phyloP scores from a whole-genome alignment of 2,329 filamentous ascomycete species.

The Tolypocladium amazonense region DNA sequence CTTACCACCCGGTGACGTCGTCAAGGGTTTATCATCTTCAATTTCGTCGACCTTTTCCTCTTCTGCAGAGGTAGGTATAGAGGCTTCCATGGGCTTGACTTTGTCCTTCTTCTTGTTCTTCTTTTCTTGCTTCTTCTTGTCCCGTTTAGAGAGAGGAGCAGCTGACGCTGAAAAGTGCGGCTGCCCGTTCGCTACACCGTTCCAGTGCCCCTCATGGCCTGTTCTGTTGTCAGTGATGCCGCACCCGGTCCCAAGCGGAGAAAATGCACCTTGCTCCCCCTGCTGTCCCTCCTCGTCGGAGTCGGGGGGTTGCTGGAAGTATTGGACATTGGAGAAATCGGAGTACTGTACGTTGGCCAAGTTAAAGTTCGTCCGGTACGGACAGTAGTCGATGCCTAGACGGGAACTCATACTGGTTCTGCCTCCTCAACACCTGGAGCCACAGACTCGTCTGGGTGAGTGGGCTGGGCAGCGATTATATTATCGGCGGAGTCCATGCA shows the following conservation, averaged over 20 bases:
- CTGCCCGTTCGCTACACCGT: conserved; percentile 2
- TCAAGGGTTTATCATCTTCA: conserved; percentile 3
- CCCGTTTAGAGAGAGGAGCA: conserved; percentile 3
- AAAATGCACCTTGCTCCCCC: conserved; percentile 7
- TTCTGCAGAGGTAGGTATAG: conserved; percentile 2
- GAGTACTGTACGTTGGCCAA: conserved; percentile 27
- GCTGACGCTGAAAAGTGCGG: not conserved
- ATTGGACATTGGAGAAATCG: conserved; percentile 32
- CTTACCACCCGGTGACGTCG: conserved; percentile 10
- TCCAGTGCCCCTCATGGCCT: conserved; percentile 1
- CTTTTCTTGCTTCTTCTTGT: conserved; percentile 11
- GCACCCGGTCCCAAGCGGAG: not conserved
- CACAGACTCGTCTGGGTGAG: conserved; percentile 9
- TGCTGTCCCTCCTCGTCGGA: conserved; percentile 25
- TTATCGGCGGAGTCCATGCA: conserved; percentile 21
- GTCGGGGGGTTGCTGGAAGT: conserved; percentile 24
- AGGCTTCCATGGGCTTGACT: conserved; percentile 1
- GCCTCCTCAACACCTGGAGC: conserved; percentile 15
- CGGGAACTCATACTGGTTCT: conserved; percentile 31
- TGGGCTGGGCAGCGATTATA: conserved; percentile 19
- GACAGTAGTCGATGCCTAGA: conserved; percentile 26
- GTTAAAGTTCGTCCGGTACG: conserved; percentile 27
- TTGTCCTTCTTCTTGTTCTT: conserved; percentile 10
- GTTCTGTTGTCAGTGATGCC: not conserved
- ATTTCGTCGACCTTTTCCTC: conserved; percentile 9